These are phyloP conservation scores for Leersia perrieri DNA, from an alignment of 176 grass and related monocot species.

Conservation along the genomic window DNA sequence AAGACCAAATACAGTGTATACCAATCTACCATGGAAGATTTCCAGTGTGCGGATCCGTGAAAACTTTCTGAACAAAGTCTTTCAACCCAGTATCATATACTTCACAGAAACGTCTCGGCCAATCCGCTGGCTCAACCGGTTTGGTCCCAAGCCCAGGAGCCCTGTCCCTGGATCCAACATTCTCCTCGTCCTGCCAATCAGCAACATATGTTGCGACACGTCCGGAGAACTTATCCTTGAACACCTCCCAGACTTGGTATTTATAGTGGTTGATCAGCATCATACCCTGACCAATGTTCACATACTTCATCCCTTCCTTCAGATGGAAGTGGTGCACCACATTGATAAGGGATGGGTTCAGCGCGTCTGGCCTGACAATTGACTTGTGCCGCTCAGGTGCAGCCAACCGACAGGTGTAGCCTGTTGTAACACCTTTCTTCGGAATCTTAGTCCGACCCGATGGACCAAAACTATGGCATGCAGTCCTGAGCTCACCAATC, in stretches of 20 bases:
- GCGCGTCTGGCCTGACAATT: slow-evolving; percentile 63
- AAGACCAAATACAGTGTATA: slow-evolving; percentile 29
- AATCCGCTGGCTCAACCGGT: slow-evolving; percentile 82
- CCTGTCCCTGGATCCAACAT: slow-evolving; percentile 91
- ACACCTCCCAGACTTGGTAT: slow-evolving; percentile 98
- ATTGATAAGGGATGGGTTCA: slow-evolving; percentile 86
- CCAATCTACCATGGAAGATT: slow-evolving; percentile 73
- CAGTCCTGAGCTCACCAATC: slow-evolving; percentile 72
- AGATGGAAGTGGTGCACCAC: slow-evolving; percentile 98
- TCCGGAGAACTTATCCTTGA: slow-evolving; percentile 92
- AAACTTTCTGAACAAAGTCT: slow-evolving; percentile 61
- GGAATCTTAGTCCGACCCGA: slow-evolving; percentile 72
- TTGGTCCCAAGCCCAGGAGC: slow-evolving; percentile 89
- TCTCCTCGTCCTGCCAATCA: slow-evolving; percentile 94
- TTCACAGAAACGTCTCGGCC: slow-evolving; percentile 84
- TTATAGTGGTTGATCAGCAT: slow-evolving; percentile 99
- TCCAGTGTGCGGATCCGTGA: slow-evolving; percentile 52
- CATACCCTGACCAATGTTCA: slow-evolving; percentile 69
- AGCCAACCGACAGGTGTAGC: slow-evolving; percentile 76
- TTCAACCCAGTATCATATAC: slow-evolving; percentile 76
- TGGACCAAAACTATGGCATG: slow-evolving; percentile 94
- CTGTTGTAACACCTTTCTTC: slow-evolving; percentile 52
- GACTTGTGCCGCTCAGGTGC: slow-evolving; percentile 89
- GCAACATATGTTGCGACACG: slow-evolving; percentile 89
- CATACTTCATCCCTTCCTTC: slow-evolving; percentile 76